Evolutionary conservation across 805 yeast species (phyloP), one percentile per base, ranked within the genome.

Genomic region (Ogataea haglerorum): DNA sequence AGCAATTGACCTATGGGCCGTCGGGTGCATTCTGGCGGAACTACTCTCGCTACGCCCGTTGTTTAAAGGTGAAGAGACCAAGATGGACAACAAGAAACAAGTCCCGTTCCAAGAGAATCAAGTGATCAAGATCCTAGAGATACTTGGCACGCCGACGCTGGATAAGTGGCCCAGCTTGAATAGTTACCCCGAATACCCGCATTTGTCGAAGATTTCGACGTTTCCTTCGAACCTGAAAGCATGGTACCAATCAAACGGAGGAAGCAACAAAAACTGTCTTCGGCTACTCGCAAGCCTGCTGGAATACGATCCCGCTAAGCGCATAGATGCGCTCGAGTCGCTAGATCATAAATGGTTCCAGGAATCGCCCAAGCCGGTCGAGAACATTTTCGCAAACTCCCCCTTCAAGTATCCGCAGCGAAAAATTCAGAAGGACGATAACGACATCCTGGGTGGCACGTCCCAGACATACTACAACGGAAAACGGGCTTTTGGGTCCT

Each of bases 11-110:
- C 61, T 86, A 25, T 90, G 98, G 98, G 95, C 98, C 0, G 87
- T 86, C 4, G 98, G 98, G 0, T 90, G 97, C 60, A 90, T 90
- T 4, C 68, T 91, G 51, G 98, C 96, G 0, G 99, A 93, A 58
- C 66, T 93, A 37, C 68, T 93, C 10, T 86, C 95, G 1, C 64
- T 93, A 23, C 68, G 96, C 52, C 99, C 99, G 0, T 82, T 93
- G 8, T 93, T 93, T 67, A 93, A 93, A 61, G 99, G 99, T 39
- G 99, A 93, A 63, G 99, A 93, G 58, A 93, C 95, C 10, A 91
- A 91, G 53, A 85, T 91, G 75, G 98, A 90, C 60, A 85, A 85
- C 51, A 91, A 89, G 57, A 90, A 91, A 57, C 83, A 80, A 41
- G 90, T 91, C 4, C 97, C 98, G 2, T 93, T 93, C 63, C 99